Conservation (phyloP, 2,329 filamentous ascomycete species). For the Claviceps fusiformis region DNA sequence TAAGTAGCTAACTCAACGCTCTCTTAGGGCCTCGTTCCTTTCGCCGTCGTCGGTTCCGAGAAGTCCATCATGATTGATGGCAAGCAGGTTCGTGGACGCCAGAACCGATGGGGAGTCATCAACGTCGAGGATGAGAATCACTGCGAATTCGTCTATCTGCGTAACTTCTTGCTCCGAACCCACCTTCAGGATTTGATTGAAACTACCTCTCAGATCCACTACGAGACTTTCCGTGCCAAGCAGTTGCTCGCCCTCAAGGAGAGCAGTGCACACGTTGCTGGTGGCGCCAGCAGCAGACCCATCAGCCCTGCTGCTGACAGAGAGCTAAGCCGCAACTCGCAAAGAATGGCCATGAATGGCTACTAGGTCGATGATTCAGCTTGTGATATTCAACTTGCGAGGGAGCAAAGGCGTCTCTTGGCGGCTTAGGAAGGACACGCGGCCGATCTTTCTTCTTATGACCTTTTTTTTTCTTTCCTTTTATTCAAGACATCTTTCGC, state of each 20-base stretch:
- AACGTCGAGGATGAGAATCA: slow-evolving; percentile 99
- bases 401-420: slow-evolving; percentile 22
- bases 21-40: slow-evolving; percentile 74
- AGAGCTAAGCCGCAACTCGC: slow-evolving; percentile 91
- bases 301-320: slow-evolving; percentile 92
- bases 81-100: slow-evolving; percentile 91
- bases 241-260: slow-evolving; percentile 96
- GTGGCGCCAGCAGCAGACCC: slow-evolving; percentile 63
- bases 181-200: slow-evolving; percentile 98
- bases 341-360: slow-evolving; percentile 97
- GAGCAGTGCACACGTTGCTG: slow-evolving; percentile 67
- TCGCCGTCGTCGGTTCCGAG: slow-evolving; percentile 95
- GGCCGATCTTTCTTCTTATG: slow-evolving; percentile 14
- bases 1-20: neutral
- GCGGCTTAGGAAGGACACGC: slow-evolving; percentile 11
- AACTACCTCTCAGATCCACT: slow-evolving; percentile 98
- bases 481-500: slow-evolving; percentile 13
- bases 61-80: slow-evolving; percentile 96
- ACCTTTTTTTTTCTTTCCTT: slow-evolving; percentile 9
- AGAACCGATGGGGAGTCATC: slow-evolving; percentile 99
- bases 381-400: slow-evolving; percentile 17
- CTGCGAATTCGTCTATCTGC: slow-evolving; percentile 97
- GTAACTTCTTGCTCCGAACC: slow-evolving; percentile 96
- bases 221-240: slow-evolving; percentile 99
- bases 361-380: slow-evolving; percentile 47